These are phyloP conservation scores for Glebionis coronaria DNA, from an alignment of 129 eudicot species.

Conservation along the genomic window DNA sequence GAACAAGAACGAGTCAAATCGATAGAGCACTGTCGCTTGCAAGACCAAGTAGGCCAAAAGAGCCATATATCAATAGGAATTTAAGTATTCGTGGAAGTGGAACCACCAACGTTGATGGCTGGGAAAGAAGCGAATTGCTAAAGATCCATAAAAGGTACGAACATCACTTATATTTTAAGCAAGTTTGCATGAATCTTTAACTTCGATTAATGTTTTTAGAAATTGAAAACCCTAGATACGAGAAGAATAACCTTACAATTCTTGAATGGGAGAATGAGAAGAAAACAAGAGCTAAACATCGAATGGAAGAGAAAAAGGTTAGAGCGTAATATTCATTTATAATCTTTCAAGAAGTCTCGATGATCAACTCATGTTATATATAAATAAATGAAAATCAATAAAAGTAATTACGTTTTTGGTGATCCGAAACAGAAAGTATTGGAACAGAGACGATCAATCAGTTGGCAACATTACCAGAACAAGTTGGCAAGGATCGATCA, in stretches of 20 bases:
- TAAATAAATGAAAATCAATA: too few species aligned
- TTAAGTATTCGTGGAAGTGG: slow-evolving; percentile 33
- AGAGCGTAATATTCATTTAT: not conserved
- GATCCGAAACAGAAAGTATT: slow-evolving; percentile 42
- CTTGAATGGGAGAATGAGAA: slow-evolving; percentile 75
- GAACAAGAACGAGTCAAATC: slow-evolving; percentile 21
- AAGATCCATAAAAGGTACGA: slow-evolving; percentile 58
- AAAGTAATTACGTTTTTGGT: not conserved
- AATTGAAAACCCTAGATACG: slow-evolving; percentile 40
- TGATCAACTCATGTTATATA: not conserved
- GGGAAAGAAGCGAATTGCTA: slow-evolving; percentile 63
- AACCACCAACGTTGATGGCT: slow-evolving; percentile 52
- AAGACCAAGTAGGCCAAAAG: slow-evolving; percentile 31
- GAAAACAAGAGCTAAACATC: slow-evolving; percentile 54
- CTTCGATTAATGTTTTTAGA: not conserved
- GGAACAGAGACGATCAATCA: slow-evolving; percentile 46
- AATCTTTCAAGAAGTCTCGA: not conserved
- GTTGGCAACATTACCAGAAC: slow-evolving; percentile 58
- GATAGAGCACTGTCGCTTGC: slow-evolving; percentile 28
- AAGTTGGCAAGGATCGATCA: slow-evolving; percentile 60
- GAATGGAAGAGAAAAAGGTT: slow-evolving; percentile 74
- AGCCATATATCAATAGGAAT: slow-evolving; percentile 24
- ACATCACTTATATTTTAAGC: not conserved
- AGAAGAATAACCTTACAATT: slow-evolving; percentile 41
- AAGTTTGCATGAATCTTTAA: not conserved